These are phyloP conservation scores for Penicillium antarcticum DNA, from an alignment of 495 filamentous ascomycete species.

Conservation along the genomic window DNA sequence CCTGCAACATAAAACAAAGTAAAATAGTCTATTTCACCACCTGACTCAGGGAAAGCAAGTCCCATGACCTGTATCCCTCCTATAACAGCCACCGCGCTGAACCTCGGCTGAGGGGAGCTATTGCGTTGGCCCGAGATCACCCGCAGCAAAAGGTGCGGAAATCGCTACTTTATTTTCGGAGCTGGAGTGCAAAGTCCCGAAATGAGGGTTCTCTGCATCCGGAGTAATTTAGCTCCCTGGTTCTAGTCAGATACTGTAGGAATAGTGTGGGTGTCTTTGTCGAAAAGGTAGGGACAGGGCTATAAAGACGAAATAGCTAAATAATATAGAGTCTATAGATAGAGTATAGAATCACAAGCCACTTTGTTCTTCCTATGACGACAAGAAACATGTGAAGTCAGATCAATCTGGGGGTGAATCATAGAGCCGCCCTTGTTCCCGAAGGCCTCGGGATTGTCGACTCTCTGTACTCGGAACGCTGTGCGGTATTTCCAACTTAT, in stretches of 20 bases:
- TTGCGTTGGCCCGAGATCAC: slow-evolving; percentile 25
- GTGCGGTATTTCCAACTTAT: background rate
- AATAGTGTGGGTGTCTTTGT: background rate
- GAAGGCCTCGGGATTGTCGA: slow-evolving; percentile 30
- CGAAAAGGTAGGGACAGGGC: background rate
- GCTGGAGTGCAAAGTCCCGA: background rate
- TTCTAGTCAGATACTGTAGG: background rate
- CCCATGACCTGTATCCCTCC: slow-evolving; percentile 4
- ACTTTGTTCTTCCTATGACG: slow-evolving; percentile 13
- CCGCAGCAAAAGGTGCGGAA: slow-evolving; percentile 16
- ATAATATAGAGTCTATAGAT: background rate
- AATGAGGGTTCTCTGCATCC: background rate
- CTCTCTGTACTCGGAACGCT: slow-evolving; percentile 7
- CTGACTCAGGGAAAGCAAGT: slow-evolving; percentile 9
- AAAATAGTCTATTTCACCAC: background rate
- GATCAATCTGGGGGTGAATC: slow-evolving; percentile 16
- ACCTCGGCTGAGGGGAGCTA: slow-evolving; percentile 33
- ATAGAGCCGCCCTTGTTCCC: slow-evolving; percentile 24
- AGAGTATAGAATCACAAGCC: slow-evolving; percentile 7
- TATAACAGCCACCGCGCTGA: slow-evolving; percentile 7
- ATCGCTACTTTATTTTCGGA: slow-evolving; percentile 10
- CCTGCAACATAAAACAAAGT: background rate
- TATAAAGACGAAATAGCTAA: too few relatives aligned
- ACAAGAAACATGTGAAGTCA: slow-evolving; percentile 24
- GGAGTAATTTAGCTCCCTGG: slow-evolving; percentile 12